Base-by-base conservation (phyloP, 1,139 yeast genomes). In the Pichia sp. region DNA sequence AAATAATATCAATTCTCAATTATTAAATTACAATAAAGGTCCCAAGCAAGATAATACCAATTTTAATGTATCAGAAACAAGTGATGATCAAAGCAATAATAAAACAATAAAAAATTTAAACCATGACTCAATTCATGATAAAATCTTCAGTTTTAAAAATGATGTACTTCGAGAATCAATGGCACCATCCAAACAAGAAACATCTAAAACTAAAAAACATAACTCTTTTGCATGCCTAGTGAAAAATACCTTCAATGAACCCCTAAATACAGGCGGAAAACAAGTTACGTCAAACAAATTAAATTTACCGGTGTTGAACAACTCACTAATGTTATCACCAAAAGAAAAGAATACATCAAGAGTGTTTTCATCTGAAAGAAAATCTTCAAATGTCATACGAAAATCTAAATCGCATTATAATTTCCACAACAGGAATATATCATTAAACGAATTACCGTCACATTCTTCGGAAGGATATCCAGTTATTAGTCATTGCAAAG, bases 401-500 rank as follows among this genome's bases (percentile, higher is more conserved):
- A 57, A 51, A 41, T 54, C 62, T 4, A 57, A 59, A 41, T 57
- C 63, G 3, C 53, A 53, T 21, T 48, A 55, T 9, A 50, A 52
- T 4, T 31, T 57, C 15, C 38, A 54, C 33, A 43, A 35, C 25
- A 52, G 48, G 22, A 45, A 41, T 28, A 37, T 51, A 7, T 40
- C 43, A 21, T 24, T 44, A 5, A 35, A 49, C 3, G 52, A 52
- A 28, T 42, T 59, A n/a, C 61, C 62, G 14, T 48, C 58, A 2
- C 50, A 52, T 31, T 53, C 62, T 1, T 50, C 55, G 4, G 58
- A 62, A 50, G 56, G 65, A 39, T 48, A 55, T 52, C 74, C 74
- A 16, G 83, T 77, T 24, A 54, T 80, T 8, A 60, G 70, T 35
- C 79, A 81, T 54, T 78, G 81, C 9, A 72, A 69, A 41, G 94